Evolutionary conservation across 2,329 filamentous ascomycete genomes (phyloP).

Genomic region (Aspergillus aculeatinus): DNA sequence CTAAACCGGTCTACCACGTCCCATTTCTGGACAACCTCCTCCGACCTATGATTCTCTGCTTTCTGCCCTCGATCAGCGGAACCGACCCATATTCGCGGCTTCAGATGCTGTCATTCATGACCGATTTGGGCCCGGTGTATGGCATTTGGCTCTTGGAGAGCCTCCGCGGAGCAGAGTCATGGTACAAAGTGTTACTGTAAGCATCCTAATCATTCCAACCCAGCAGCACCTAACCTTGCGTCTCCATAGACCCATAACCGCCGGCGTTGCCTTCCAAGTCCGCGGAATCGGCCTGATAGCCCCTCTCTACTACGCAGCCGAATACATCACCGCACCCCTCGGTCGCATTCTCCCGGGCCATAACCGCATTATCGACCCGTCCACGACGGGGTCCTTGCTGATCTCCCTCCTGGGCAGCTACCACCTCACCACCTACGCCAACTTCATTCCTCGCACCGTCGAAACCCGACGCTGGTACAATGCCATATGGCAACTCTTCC

Average conservation of each 20-base stretch:
- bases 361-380: not conserved
- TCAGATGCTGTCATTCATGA: slow-evolving; percentile 14
- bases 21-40: slow-evolving; percentile 3
- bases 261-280: not conserved
- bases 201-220: not conserved
- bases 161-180: slow-evolving; percentile 3
- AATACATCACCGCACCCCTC: slow-evolving; percentile 5
- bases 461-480: slow-evolving; percentile 1
- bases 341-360: not conserved
- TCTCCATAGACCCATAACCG: not conserved
- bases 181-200: slow-evolving; percentile 4
- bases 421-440: slow-evolving; percentile 3
- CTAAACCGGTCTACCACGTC: not conserved
- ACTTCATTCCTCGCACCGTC: slow-evolving; percentile 8
- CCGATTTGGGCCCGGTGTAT: slow-evolving; percentile 8
- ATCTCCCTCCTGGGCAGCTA: slow-evolving; percentile 2
- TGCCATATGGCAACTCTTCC: slow-evolving; percentile 17
- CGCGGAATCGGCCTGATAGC: slow-evolving; percentile 6
- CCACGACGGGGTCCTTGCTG: not conserved
- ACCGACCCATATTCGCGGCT: not conserved
- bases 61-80: slow-evolving; percentile 11
- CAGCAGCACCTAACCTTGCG: not conserved
- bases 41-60: slow-evolving; percentile 5
- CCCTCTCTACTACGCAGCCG: slow-evolving; percentile 1
- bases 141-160: slow-evolving; percentile 15